Evolutionary conservation across 768 basidiomycete species (phyloP).

Genomic region (Boletus vinaceobasis): DNA sequence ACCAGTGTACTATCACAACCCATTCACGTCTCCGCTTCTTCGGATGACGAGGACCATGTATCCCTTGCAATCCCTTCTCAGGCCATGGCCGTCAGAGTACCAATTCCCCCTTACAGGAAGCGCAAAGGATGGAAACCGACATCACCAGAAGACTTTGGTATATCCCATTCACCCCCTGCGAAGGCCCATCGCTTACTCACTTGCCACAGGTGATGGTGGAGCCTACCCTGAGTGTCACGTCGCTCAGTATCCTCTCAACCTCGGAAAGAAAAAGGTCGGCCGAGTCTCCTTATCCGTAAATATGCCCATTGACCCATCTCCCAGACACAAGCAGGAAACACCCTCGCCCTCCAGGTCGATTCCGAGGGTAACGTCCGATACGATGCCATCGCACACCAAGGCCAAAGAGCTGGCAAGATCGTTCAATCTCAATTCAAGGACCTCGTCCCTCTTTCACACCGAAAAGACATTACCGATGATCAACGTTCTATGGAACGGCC

Average conservation of each 20-base stretch:
- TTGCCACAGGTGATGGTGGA: constrained; percentile 70
- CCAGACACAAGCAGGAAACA: constrained; percentile 88
- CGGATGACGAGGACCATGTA: constrained; percentile 61
- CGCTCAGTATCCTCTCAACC: constrained; percentile 93
- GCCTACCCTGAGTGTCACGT: constrained; percentile 94
- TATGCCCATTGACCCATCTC: constrained; percentile 1
- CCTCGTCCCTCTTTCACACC: constrained; percentile 85
- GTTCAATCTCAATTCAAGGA: constrained; percentile 98
- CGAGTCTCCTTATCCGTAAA: not conserved
- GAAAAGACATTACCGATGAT: constrained; percentile 80
- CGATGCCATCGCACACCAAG: constrained; percentile 95
- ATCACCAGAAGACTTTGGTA: constrained; percentile 80
- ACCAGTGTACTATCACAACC: constrained; percentile 67
- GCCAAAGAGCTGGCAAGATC: constrained; percentile 79
- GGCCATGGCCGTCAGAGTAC: constrained; percentile 46
- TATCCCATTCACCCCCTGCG: constrained; percentile 26
- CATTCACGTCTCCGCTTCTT: constrained; percentile 45
- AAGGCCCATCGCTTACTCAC: not conserved
- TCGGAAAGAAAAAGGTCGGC: constrained; percentile 91
- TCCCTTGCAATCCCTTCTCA: constrained; percentile 31
- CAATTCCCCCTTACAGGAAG: constrained; percentile 82
- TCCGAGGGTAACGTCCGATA: constrained; percentile 95
- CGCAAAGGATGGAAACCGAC: constrained; percentile 84
- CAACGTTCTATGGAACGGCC: constrained; percentile 84
- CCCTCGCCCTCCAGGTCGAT: constrained; percentile 95